These are phyloP conservation scores for Yamadazyma aaseri DNA, from an alignment of 1,139 yeast species.

Conservation along the genomic window DNA sequence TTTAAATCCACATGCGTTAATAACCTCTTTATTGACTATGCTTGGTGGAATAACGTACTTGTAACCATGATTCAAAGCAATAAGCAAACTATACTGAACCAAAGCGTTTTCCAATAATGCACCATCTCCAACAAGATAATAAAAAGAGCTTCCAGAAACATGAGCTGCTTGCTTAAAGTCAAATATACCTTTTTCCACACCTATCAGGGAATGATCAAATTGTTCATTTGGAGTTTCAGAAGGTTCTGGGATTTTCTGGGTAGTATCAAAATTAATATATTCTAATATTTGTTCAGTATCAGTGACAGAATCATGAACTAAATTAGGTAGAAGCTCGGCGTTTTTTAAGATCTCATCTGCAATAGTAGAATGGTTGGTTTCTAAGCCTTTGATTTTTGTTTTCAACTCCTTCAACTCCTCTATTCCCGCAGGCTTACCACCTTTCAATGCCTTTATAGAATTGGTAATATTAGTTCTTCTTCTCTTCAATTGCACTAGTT, in stretches of 20 bases:
- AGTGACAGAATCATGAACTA: conserved; percentile 53
- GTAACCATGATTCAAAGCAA: conserved; percentile 70
- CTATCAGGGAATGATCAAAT: conserved; percentile 67
- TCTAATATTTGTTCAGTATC: conserved; percentile 39
- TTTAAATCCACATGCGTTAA: conserved; percentile 90
- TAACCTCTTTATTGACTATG: conserved; percentile 72
- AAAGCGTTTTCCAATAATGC: conserved; percentile 89
- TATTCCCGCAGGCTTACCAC: conserved; percentile 22
- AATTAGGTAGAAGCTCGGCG: conserved; percentile 67
- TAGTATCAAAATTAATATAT: conserved; percentile 43
- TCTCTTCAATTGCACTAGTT: conserved; percentile 27
- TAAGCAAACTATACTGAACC: conserved; percentile 69
- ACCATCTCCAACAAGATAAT: conserved; percentile 81
- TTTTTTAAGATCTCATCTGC: conserved; percentile 29
- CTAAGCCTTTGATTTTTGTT: conserved; percentile 30
- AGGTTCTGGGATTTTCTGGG: conserved; percentile 4
- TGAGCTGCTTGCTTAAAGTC: conserved; percentile 73
- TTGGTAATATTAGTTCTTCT: conserved; percentile 30
- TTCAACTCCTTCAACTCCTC: conserved; percentile 36
- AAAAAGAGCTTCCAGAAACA: conserved; percentile 87
- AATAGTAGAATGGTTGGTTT: conserved; percentile 25
- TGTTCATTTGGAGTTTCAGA: conserved; percentile 21
- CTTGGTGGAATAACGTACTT: conserved; percentile 79
- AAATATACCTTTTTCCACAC: conserved; percentile 57
- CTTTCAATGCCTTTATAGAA: conserved; percentile 14